These are phyloP conservation scores for Lachnellula cervina DNA, from an alignment of 2,329 filamentous ascomycete genomes.

Conservation along the genomic window DNA sequence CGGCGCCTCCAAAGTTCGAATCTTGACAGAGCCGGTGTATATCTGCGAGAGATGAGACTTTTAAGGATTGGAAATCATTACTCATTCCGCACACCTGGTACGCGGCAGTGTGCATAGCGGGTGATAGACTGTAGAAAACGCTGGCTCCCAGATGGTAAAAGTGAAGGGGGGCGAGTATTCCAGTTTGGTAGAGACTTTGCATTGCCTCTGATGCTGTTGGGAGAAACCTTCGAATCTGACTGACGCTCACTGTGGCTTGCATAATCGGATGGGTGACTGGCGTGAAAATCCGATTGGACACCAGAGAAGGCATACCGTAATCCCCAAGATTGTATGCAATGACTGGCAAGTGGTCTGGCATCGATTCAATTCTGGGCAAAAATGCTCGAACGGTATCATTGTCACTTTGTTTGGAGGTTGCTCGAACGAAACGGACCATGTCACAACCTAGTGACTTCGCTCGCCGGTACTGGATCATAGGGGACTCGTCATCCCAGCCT, in stretches of 20 bases:
- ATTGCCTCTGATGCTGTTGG: conserved; percentile 59
- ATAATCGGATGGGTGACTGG: conserved; percentile 52
- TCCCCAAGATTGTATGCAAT: conserved; percentile 52
- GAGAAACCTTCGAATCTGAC: conserved; percentile 27
- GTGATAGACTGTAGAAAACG: conserved; percentile 67
- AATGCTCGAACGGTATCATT: conserved; percentile 37
- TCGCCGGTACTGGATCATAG: conserved; percentile 44
- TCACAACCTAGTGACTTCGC: conserved; percentile 49
- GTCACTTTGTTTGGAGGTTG: conserved; percentile 45
- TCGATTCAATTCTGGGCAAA: conserved; percentile 23
- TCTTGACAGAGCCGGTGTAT: conserved; percentile 61
- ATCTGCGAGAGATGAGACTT: conserved; percentile 56
- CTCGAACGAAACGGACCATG: conserved; percentile 50
- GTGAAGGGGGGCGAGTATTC: conserved; percentile 63
- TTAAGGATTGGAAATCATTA: conserved; percentile 61
- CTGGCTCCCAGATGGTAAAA: conserved; percentile 72
- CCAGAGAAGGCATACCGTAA: conserved; percentile 49
- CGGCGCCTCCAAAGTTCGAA: conserved; percentile 65
- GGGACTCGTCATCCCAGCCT: conserved; percentile 46
- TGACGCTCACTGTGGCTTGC: conserved; percentile 46
- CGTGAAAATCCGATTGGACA: conserved; percentile 53
- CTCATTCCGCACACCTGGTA: conserved; percentile 63
- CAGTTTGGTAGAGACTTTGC: conserved; percentile 60
- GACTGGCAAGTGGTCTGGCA: conserved; percentile 31
- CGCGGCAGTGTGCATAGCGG: conserved; percentile 72